A percentile compares a stretch with the other conserved stretches of the same genome.
Conservation (phyloP, 2,329 filamentous ascomycete species). For the Proliferodiscus dingleyae region DNA sequence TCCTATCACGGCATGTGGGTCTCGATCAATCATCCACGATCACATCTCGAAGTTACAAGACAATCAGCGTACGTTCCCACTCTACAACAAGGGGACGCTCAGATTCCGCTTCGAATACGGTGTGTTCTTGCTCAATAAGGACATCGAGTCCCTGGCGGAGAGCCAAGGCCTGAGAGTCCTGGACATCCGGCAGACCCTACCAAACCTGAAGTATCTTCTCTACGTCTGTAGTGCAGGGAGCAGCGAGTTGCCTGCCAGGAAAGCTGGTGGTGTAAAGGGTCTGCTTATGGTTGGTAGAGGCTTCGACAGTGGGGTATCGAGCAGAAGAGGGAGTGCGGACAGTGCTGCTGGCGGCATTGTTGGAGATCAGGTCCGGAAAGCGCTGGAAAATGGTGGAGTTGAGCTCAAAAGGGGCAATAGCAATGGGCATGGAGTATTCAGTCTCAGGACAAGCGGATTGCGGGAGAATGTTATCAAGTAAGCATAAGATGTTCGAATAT, state of each 20-base stretch:
- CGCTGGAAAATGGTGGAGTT: constrained; percentile 3
- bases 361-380: not conserved
- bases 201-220: constrained; percentile 88
- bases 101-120: constrained; percentile 93
- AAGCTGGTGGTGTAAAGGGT: constrained; percentile 55
- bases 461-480: constrained; percentile 26
- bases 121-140: constrained; percentile 94
- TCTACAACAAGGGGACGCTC: constrained; percentile 67
- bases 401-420: constrained; percentile 9
- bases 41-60: constrained; percentile 55
- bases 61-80: constrained; percentile 65
- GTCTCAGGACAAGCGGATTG: constrained; percentile 31
- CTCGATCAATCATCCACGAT: constrained; percentile 70
- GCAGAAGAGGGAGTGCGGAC: constrained; percentile 29
- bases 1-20: constrained; percentile 66
- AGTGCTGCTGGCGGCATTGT: constrained; percentile 12
- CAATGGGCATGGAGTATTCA: constrained; percentile 16
- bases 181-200: constrained; percentile 86
- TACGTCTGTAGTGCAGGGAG: constrained; percentile 82
- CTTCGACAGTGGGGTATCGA: constrained; percentile 2
- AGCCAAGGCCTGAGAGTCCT: constrained; percentile 71
- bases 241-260: constrained; percentile 56
- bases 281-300: constrained; percentile 43
- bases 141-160: constrained; percentile 69
- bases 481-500: not conserved